Evolutionary conservation across 495 filamentous ascomycete genomes (phyloP), one percentile per base, ranked within the genome.

Genomic region (Apodospora peruviana): DNA sequence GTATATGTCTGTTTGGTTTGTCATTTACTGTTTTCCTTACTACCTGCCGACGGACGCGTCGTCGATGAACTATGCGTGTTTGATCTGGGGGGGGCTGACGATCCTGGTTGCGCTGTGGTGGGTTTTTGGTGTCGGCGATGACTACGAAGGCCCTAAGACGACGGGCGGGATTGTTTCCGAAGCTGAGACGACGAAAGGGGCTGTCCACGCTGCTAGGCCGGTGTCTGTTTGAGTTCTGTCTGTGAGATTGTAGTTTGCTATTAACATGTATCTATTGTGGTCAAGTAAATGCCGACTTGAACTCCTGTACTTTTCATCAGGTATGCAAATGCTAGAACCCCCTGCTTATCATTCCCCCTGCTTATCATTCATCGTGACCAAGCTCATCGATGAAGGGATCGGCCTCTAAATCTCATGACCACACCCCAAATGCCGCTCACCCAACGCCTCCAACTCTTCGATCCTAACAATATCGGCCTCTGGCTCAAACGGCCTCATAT

Each of bases 401-500:
- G 11, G 22, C 47, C 10, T 27, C 37, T 37, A 47, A 23, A 54
- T 47, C 22, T 54, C 51, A 41, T 54, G 51, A 11, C 51, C 51
- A 38, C 51, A 54, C 20, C 51, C 51, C 27, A 54, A 35, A 27
- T 54, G 51, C 43, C 40, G 48, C 41, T 54, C 51, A 9, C 51
- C 51, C 22, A 54, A 9, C 5, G 51, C 51, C 24, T 54, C 51
- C n/a, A 54, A 40, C 41, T 54, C 51, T 24, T 44, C 45, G 22
- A 54, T 49, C 3, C 35, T 36, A 14, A 49, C 21, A 12, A 45
- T 12, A 45, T 54, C 45, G 27, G 27, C 27, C 27, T 14, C 7
- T 32, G 45, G 17, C 4, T 18, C 41, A 21, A 54, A n/a, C 16
- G 32, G 27, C 3, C 40, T 35, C 32, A 40, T 49, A 12, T 40